Conservation (phyloP, 2,329 filamentous ascomycete genomes). For the Aaosphaeria arxii region DNA sequence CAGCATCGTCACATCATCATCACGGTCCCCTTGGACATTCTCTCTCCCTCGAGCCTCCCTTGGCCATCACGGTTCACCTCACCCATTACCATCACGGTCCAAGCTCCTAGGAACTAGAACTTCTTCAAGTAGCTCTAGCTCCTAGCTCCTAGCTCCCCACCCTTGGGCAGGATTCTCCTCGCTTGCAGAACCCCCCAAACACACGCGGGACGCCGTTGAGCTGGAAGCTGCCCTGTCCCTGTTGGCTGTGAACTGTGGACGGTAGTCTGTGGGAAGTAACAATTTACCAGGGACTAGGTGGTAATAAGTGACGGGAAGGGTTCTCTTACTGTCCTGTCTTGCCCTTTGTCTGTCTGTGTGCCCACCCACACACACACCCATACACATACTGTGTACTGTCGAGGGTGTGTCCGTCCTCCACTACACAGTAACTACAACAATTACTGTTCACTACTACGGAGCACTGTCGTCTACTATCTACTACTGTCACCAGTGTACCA, state of each 20-base stretch:
- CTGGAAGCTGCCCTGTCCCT: constrained; percentile 19
- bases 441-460: no score
- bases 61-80: neutral
- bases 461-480: no score
- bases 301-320: constrained; percentile 11
- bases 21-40: neutral
- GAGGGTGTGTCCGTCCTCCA: constrained; percentile 11
- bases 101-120: no score
- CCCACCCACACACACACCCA: neutral
- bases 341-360: neutral
- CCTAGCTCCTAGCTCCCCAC: neutral
- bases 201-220: constrained; percentile 21
- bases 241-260: constrained; percentile 13
- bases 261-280: constrained; percentile 17
- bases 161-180: constrained; percentile 12
- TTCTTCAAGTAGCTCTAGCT: neutral
- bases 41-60: neutral
- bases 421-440: neutral
- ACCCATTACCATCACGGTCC: neutral
- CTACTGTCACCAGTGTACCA: no score
- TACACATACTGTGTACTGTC: neutral
- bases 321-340: neutral
- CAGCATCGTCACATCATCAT: neutral
- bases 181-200: constrained; percentile 18
- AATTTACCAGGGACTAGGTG: no score